These are phyloP conservation scores for Larix kaempferi DNA, from an alignment of 75 land plant species.

Conservation along the genomic window DNA sequence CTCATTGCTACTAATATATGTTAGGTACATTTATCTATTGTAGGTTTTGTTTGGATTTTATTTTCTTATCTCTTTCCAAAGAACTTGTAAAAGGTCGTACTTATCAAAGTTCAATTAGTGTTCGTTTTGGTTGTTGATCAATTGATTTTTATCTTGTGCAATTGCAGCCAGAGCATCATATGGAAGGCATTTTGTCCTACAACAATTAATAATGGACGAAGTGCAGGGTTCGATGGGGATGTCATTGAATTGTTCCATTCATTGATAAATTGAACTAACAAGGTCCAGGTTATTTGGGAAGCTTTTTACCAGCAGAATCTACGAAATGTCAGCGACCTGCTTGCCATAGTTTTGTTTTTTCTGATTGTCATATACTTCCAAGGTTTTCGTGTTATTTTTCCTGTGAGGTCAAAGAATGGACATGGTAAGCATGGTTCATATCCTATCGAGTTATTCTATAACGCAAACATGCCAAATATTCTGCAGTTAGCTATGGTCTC, in stretches of 20 bases:
- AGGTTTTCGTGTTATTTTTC: too few species aligned
- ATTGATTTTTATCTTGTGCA: not conserved
- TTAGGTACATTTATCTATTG: slow-evolving; percentile 14
- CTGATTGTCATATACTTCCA: too few species aligned
- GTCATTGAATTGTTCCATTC: slow-evolving; percentile 59
- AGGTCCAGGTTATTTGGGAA: slow-evolving; percentile 58
- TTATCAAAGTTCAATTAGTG: too few species aligned
- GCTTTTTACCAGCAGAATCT: slow-evolving; percentile 74
- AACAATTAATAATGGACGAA: slow-evolving; percentile 66
- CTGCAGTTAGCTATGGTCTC: slow-evolving; percentile 69
- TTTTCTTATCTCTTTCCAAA: too few species aligned
- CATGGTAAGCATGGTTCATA: slow-evolving; percentile 78
- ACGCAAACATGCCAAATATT: slow-evolving; percentile 79
- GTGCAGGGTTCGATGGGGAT: slow-evolving; percentile 76
- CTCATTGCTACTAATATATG: slow-evolving; percentile 92
- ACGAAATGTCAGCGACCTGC: slow-evolving; percentile 62
- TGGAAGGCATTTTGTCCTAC: too few species aligned
- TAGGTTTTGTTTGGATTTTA: not conserved
- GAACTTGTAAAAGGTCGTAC: slow-evolving; percentile 55
- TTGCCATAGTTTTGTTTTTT: slow-evolving; percentile 65
- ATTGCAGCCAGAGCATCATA: slow-evolving; percentile 63
- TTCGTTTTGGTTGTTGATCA: too few species aligned
- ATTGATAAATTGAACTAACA: slow-evolving; percentile 65
- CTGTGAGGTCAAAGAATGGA: too few species aligned
- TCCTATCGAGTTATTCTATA: slow-evolving; percentile 73